Evolutionary conservation across 805 yeast species (phyloP), one percentile per base, ranked within the genome.

Genomic region (Vanderwaltozyma yarrowii): DNA sequence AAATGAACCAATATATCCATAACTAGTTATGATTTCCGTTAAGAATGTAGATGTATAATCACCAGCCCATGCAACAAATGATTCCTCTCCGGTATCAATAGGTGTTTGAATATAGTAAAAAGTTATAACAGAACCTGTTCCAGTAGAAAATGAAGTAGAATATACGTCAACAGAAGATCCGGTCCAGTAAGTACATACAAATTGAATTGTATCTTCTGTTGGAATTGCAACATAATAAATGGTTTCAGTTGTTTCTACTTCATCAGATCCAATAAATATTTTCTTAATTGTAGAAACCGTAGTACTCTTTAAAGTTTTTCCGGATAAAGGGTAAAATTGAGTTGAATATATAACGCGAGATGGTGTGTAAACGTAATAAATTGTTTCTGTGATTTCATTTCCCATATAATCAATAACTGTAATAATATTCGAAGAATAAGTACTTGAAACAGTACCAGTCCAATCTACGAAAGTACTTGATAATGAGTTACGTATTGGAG

Each of bases 401-500:
- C 39, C 39, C n/a, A 38, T 28, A 27, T 37, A 33, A 15, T 41
- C 45, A 13, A 42, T 42, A 14, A 27, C 35, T 3, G 38, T 39
- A 20, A 36, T 28, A 10, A 36, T 21, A 4, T 11, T 15, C 15
- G 42, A 40, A 9, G 41, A 37, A 32, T 31, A 40, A 6, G 45
- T 42, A 15, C 32, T 35, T 2, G 28, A 28, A 7, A 6, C 16
- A 5, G 32, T 17, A 13, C 23, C 21, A 20, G 19, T 16, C 37
- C 37, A 35, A 17, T 25, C 19, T 6, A 38, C 16, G 19, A 26
- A 33, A 9, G 25, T 8, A 26, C 17, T 13, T 4, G 24, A 16
- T n/a, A 16, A 13, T 4, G 38, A 35, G 6, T 7, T 12, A 21
- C 29, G 20, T 8, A 18, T 9, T 2, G 38, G 24, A 5, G 38